phyloP scores from a whole-genome alignment of 164 flowering plant species.

The Macadamia tetraphylla region DNA sequence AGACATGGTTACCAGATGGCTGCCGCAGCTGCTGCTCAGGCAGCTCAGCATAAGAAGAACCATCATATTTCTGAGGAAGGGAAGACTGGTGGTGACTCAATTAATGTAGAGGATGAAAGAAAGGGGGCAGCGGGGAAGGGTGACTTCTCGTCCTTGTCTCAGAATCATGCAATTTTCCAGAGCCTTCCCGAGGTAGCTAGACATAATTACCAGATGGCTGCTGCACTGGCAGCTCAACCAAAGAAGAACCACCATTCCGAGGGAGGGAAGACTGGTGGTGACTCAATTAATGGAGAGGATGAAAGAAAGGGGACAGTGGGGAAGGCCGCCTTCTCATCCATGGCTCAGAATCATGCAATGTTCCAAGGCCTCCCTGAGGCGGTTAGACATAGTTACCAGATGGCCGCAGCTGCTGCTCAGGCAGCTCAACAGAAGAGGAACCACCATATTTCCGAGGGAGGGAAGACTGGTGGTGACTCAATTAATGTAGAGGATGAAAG shows the following conservation, averaged over 20 bases:
- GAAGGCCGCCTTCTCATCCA: conserved; percentile 33
- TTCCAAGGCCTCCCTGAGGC: conserved; percentile 69
- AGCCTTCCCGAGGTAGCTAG: conserved; percentile 58
- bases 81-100: conserved; percentile 37
- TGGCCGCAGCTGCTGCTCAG: conserved; percentile 47
- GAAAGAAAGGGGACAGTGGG: conserved; percentile 25
- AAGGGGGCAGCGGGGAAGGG: conserved; percentile 18
- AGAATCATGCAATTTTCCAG: conserved; percentile 61
- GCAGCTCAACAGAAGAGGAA: conserved; percentile 55
- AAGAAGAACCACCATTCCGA: conserved; percentile 41
- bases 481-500: conserved; percentile 49
- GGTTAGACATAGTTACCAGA: conserved; percentile 50
- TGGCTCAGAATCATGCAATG: conserved; percentile 59
- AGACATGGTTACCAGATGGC: conserved; percentile 55
- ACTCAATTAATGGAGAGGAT: conserved; percentile 18
- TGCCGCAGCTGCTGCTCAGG: conserved; percentile 46
- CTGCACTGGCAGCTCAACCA: conserved; percentile 51
- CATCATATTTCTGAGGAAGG: conserved; percentile 49
- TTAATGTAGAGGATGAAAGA: conserved; percentile 49
- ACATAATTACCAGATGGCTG: conserved; percentile 42
- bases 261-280: conserved; percentile 44
- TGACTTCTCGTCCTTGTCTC: conserved; percentile 2
- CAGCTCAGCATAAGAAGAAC: conserved; percentile 53
- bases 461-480: conserved; percentile 38
- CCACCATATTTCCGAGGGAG: conserved; percentile 48